Percentiles rank a stretch among this genome's conserved stretches.
phyloP scores from a whole-genome alignment of 257 asterid genomes.

The Ophiorrhiza pumila region DNA sequence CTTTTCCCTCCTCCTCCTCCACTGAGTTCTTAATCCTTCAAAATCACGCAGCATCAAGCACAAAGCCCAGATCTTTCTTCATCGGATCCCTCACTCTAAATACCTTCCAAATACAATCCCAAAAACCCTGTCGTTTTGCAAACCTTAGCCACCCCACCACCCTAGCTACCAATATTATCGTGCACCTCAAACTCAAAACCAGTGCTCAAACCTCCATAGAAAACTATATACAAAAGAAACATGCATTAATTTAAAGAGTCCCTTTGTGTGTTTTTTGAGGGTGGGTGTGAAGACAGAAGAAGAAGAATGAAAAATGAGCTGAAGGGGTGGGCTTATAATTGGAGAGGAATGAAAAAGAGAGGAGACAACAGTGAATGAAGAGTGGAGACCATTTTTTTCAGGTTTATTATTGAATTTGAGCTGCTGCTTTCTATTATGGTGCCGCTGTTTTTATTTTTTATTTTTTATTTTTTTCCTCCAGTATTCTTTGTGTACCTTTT shows the following conservation, averaged over 20 bases:
- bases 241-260: background rate
- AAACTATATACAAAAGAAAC: background rate
- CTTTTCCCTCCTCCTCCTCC: conserved; percentile 19
- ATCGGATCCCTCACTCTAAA: conserved; percentile 21
- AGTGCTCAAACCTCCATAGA: background rate
- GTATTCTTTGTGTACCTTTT: conserved; percentile 7
- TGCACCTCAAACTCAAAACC: conserved; percentile 4
- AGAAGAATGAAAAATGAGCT: background rate
- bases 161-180: background rate
- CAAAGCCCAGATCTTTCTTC: conserved; percentile 65
- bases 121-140: background rate
- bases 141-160: background rate
- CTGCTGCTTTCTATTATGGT: conserved; percentile 17
- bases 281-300: background rate
- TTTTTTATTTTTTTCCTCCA: background rate
- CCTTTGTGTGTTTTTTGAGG: background rate
- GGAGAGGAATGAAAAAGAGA: conserved; percentile 6
- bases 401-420: conserved; percentile 13
- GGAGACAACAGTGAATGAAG: background rate
- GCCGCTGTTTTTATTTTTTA: background rate
- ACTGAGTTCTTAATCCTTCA: conserved; percentile 33
- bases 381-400: conserved; percentile 22
- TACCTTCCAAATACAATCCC: background rate
- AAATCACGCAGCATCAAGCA: conserved; percentile 67
- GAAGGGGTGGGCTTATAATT: background rate